Base-by-base conservation (phyloP, 2,329 filamentous ascomycete genomes). In the Colletotrichum sp. region DNA sequence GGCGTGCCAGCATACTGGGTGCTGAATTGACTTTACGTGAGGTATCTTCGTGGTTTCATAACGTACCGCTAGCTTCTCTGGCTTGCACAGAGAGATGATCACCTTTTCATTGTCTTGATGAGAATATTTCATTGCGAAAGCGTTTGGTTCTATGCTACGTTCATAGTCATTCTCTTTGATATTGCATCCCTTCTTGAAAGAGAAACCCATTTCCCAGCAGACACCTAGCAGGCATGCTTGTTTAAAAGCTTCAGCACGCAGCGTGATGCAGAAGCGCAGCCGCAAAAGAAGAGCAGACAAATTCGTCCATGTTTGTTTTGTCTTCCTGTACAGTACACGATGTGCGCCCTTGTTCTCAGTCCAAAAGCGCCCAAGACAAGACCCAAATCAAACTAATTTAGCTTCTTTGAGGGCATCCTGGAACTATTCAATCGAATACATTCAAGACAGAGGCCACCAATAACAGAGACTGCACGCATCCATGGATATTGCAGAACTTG, bases 331-430 rank as follows among this genome's bases (percentile, higher is more conserved):
- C 12, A 24, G 12, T 21, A 3, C 0, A 1, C 10, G 3, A 5
- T 13, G 6, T 52, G 10, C 10, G 44, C 5, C 10, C 10, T 13
- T 21, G n/a, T 24, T 12, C 5, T 0, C 10, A 21, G 13, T 21
- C n/a, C 6, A 21, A 52, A 21, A 52, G 10, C 44, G 2, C 12
- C 2, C 6, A 13, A 52, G 44, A 52, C n/a, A 21, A 8, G 6
- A 52, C 44, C 12, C 2, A 6, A 0, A 52, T 8, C 3, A 21
- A 6, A 21, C 0, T 0, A 52, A 13, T 52, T 52, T 2, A 2
- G 0, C 2, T 10, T 44, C 18, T n/a, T 44, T 0, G 8, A 5
- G 3, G 8, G 5, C 16, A 1, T 44, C 8, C 1, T n/a, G 2
- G 6, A 6, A 52, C n/a, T 13, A 52, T 52, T 0, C 0, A 4